Conservation (phyloP, 23 red algal genomes). For the Agarophyton chilense region DNA sequence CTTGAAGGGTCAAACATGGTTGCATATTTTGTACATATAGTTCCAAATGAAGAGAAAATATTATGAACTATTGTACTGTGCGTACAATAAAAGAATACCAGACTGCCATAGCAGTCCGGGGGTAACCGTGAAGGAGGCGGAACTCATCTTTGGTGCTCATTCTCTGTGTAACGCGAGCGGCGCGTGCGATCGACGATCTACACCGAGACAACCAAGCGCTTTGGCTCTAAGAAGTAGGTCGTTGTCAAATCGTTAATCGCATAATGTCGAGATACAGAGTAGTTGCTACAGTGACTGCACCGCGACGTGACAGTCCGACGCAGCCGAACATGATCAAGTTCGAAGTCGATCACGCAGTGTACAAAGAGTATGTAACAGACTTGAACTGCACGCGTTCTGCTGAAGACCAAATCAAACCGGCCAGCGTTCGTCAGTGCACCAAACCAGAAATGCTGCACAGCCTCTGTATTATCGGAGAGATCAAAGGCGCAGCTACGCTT, state of each 20-base stretch:
- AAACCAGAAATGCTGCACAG: background rate
- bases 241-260: background rate
- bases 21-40: too few species aligned
- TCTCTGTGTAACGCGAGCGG: too few species aligned
- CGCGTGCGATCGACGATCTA: too few species aligned
- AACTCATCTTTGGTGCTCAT: too few species aligned
- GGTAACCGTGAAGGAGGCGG: too few species aligned
- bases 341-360: background rate
- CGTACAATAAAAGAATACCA: too few species aligned
- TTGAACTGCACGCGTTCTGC: background rate
- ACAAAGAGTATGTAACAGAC: background rate
- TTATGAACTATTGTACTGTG: too few species aligned
- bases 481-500: background rate
- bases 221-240: background rate
- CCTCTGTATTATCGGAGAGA: slow-evolving; percentile 16
- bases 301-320: background rate
- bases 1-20: too few species aligned
- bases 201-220: background rate
- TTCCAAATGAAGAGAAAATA: too few species aligned
- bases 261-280: slow-evolving; percentile 25
- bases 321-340: slow-evolving; percentile 44
- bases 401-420: background rate
- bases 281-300: slow-evolving; percentile 22
- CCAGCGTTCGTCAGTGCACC: background rate
- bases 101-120: too few species aligned